A percentile compares a stretch with the other conserved stretches of the same genome.
Evolutionary conservation across 441 rosid species (phyloP).

Genomic region (Dalechampia spathulata): DNA sequence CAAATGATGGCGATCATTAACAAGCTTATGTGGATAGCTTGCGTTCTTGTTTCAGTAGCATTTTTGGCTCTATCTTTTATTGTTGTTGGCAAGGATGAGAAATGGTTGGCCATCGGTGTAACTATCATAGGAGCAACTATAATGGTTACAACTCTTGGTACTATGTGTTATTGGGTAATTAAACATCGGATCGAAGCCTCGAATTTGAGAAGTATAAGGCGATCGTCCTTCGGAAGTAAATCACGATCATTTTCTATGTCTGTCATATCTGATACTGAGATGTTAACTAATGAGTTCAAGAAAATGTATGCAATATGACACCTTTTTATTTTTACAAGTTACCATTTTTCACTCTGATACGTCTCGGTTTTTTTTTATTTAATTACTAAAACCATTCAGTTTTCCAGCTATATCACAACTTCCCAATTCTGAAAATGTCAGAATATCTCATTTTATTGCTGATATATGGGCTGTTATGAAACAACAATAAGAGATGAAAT

Average conservation of each 20-base stretch:
- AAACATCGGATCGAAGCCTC: slow-evolving; percentile 71
- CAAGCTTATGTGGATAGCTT: slow-evolving; percentile 94
- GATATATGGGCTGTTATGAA: too few relatives aligned
- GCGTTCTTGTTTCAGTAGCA: slow-evolving; percentile 68
- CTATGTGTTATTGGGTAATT: slow-evolving; percentile 87
- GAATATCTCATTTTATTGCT: too few relatives aligned
- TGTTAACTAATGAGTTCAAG: slow-evolving; percentile 60
- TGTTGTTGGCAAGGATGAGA: slow-evolving; percentile 66
- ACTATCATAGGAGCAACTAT: slow-evolving; percentile 68
- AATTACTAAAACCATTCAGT: too few relatives aligned
- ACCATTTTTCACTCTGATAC: too few relatives aligned
- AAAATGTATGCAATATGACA: slow-evolving; percentile 79
- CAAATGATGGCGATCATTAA: slow-evolving; percentile 86
- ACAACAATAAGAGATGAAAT: too few relatives aligned
- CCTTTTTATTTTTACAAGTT: too few relatives aligned
- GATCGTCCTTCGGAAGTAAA: slow-evolving; percentile 50
- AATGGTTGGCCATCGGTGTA: slow-evolving; percentile 61
- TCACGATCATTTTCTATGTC: slow-evolving; percentile 53
- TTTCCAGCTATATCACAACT: too few relatives aligned
- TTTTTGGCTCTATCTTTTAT: slow-evolving; percentile 63
- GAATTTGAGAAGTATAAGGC: slow-evolving; percentile 53
- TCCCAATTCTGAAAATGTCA: too few relatives aligned
- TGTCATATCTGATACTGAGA: slow-evolving; percentile 57
- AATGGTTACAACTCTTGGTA: slow-evolving; percentile 74
- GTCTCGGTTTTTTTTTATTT: too few relatives aligned